Percentiles rank a stretch among this genome's conserved stretches.
Conservation (phyloP, 345 rosid genomes). For the Heritiera littoralis region DNA sequence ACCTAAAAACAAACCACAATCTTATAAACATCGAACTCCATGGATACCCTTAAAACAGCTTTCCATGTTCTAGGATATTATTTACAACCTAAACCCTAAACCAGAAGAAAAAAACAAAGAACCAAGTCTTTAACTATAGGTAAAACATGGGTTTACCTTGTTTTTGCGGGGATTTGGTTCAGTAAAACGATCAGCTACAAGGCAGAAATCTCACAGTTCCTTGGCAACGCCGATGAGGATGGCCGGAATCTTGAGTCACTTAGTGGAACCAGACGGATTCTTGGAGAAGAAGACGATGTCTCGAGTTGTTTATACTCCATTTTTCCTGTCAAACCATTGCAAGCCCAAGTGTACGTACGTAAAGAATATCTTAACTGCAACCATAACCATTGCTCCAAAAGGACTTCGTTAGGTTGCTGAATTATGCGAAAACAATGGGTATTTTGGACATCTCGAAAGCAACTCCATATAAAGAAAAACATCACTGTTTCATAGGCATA, state of each 20-base stretch:
- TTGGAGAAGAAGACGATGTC: constrained; percentile 15
- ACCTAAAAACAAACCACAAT: neutral
- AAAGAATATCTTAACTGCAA: constrained; percentile 15
- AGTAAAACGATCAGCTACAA: neutral
- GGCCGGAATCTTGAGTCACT: constrained; percentile 24
- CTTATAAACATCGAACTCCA: too few species aligned
- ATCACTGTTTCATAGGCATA: neutral
- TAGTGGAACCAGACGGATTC: neutral
- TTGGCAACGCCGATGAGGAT: neutral
- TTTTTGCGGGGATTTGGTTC: neutral
- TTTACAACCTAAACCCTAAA: too few species aligned
- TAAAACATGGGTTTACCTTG: neutral
- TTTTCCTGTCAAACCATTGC: constrained; percentile 13
- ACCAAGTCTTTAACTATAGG: neutral
- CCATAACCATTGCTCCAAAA: neutral
- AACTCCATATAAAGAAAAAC: neutral
- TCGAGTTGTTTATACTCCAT: constrained; percentile 35
- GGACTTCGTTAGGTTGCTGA: constrained; percentile 7
- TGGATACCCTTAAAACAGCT: too few species aligned
- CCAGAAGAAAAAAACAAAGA: too few species aligned
- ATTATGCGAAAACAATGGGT: neutral
- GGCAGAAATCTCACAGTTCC: constrained; percentile 11
- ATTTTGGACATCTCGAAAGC: constrained; percentile 17
- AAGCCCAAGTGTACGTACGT: constrained; percentile 21
- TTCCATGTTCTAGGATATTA: too few species aligned